Percentiles rank a stretch among this genome's conserved stretches.
These are phyloP conservation scores for Clathrospora elynae DNA, from an alignment of 2,329 filamentous ascomycete genomes.

Conservation along the genomic window DNA sequence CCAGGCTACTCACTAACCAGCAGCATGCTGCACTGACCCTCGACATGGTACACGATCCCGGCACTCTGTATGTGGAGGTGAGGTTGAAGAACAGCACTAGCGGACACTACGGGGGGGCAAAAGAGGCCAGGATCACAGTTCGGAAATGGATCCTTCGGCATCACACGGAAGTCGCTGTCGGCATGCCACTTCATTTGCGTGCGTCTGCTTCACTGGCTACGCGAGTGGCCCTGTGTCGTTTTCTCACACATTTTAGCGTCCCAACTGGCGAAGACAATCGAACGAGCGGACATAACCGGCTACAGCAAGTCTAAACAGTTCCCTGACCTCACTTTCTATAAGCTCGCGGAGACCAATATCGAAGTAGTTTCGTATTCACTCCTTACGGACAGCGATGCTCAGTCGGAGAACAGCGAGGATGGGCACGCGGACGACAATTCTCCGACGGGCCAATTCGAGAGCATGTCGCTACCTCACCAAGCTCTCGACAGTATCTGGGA, in stretches of 20 bases:
- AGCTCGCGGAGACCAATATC: slow-evolving; percentile 11
- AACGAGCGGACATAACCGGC: slow-evolving; percentile 10
- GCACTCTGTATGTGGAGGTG: slow-evolving; percentile 18
- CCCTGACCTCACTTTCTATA: slow-evolving; percentile 9
- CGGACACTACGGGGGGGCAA: not conserved
- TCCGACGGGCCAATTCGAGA: slow-evolving; percentile 6
- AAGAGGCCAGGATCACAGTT: slow-evolving; percentile 33
- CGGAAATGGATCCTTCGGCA: slow-evolving; percentile 40
- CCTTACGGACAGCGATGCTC: slow-evolving; percentile 6
- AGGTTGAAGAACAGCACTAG: slow-evolving; percentile 8
- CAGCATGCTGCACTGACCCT: not conserved
- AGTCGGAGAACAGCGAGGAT: not conserved
- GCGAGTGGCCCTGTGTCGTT: slow-evolving; percentile 31
- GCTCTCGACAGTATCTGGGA: slow-evolving; percentile 24
- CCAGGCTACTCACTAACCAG: not conserved
- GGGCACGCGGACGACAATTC: slow-evolving; percentile 5
- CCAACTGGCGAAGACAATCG: slow-evolving; percentile 4
- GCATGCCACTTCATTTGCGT: too few species aligned
- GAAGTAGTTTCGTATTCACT: slow-evolving; percentile 20
- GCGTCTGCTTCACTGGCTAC: too few species aligned
- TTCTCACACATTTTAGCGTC: not conserved
- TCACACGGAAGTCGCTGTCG: slow-evolving; percentile 32
- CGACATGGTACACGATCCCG: not conserved
- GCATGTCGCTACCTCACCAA: slow-evolving; percentile 15
- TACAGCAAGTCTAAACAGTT: slow-evolving; percentile 6